These are phyloP conservation scores for Plicaturopsis crispa DNA, from an alignment of 768 basidiomycete species.

Conservation along the genomic window DNA sequence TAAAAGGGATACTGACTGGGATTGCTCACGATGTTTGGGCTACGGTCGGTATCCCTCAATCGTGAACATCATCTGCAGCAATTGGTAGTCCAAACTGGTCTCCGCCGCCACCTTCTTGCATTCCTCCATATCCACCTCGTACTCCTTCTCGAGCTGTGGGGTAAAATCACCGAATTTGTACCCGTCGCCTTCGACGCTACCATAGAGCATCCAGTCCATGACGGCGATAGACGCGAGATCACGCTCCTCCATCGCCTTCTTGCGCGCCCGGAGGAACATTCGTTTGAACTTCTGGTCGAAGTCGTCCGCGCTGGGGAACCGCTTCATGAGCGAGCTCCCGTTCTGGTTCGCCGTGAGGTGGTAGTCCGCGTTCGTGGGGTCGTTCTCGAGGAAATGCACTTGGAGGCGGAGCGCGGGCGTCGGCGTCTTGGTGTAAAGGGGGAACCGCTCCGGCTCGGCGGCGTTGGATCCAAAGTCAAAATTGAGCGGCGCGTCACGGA, in stretches of 20 bases:
- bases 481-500: neutral
- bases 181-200: neutral
- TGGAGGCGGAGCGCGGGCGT: neutral
- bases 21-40: no score
- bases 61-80: no score
- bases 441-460: neutral
- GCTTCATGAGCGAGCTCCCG: neutral
- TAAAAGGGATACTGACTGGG: no score
- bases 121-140: neutral
- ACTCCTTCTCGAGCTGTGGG: neutral
- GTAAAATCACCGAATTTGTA: neutral
- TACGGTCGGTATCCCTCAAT: no score
- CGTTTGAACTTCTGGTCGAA: neutral
- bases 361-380: neutral
- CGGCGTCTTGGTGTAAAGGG: neutral
- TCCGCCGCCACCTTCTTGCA: neutral
- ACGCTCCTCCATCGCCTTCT: neutral
- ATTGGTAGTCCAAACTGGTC: neutral
- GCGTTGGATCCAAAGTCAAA: neutral
- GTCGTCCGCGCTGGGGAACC: neutral
- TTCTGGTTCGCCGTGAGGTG: neutral
- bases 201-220: neutral
- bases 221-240: neutral
- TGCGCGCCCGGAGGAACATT: neutral
- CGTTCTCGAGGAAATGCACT: neutral